A percentile compares a stretch with the other conserved stretches of the same genome.
phyloP scores from a whole-genome alignment of 2,329 filamentous ascomycete genomes.

The Podosphaera aphanis region DNA sequence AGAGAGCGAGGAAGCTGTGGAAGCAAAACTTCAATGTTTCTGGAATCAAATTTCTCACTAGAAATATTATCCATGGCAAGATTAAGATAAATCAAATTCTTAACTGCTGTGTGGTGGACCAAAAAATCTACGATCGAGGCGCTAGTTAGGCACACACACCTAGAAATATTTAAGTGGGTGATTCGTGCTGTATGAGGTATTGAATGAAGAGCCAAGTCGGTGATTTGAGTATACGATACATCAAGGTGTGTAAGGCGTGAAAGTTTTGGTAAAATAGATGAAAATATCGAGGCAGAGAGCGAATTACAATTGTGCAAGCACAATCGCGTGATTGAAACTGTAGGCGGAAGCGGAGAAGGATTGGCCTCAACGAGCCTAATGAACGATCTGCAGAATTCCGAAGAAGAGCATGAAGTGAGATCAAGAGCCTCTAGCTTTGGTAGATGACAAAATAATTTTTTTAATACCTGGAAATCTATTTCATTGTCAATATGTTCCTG shows the following conservation, averaged over 20 bases:
- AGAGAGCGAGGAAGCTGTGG: constrained; percentile 41
- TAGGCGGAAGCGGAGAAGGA: constrained; percentile 20
- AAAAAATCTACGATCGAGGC: constrained; percentile 47
- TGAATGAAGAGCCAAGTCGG: constrained; percentile 41
- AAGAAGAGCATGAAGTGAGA: constrained; percentile 53
- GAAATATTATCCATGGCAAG: constrained; percentile 48
- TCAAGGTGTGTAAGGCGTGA: constrained; percentile 51
- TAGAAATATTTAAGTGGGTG: constrained; percentile 57
- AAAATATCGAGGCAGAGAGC: constrained; percentile 42
- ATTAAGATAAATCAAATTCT: constrained; percentile 46
- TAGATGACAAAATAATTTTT: constrained; percentile 26
- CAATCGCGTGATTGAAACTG: constrained; percentile 38
- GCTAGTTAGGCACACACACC: constrained; percentile 47
- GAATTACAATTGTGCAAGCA: constrained; percentile 61
- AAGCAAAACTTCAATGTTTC: constrained; percentile 41
- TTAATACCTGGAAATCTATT: constrained; percentile 40
- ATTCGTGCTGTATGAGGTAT: constrained; percentile 50
- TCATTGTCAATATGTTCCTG: constrained; percentile 68
- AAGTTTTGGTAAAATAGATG: constrained; percentile 47
- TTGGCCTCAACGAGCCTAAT: constrained; percentile 21
- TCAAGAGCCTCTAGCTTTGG: constrained; percentile 40
- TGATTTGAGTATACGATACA: constrained; percentile 55
- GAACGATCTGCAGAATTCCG: constrained; percentile 43
- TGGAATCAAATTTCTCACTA: constrained; percentile 44
- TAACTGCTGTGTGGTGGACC: constrained; percentile 44